Percentiles rank a stretch among this genome's conserved stretches.
Evolutionary conservation across 108 stramenopile species (phyloP).

Genomic region (Cyclotella baltica): DNA sequence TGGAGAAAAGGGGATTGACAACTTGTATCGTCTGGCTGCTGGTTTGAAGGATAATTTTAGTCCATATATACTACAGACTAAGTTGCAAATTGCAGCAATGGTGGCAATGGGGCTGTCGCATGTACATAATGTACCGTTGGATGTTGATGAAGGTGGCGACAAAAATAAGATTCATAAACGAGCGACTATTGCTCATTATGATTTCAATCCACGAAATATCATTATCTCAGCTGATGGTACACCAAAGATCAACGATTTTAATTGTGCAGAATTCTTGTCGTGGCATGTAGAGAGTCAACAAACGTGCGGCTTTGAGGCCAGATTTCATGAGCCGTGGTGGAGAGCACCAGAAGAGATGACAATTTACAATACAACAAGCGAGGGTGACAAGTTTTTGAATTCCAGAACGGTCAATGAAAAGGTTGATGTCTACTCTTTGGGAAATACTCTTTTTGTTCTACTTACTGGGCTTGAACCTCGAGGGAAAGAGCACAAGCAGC

Average conservation of each 20-base stretch:
- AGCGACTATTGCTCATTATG: constrained; percentile 77
- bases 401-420: constrained; percentile 72
- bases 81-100: constrained; percentile 9
- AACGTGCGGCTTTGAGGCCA: constrained; percentile 70
- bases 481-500: constrained; percentile 67
- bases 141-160: constrained; percentile 67
- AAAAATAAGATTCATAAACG: constrained; percentile 75
- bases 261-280: constrained; percentile 72
- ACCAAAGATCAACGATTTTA: constrained; percentile 82
- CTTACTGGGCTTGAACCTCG: constrained; percentile 81
- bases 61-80: constrained; percentile 55
- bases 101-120: not conserved
- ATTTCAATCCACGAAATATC: constrained; percentile 81
- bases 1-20: constrained; percentile 34
- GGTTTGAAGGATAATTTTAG: constrained; percentile 62
- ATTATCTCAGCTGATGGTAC: constrained; percentile 65
- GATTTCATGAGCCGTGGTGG: constrained; percentile 82
- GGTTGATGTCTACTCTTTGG: constrained; percentile 82
- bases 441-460: constrained; percentile 79
- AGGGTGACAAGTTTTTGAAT: no score
- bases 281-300: constrained; percentile 69
- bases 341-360: constrained; percentile 79
- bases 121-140: constrained; percentile 1
- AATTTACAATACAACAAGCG: not conserved
- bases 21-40: constrained; percentile 58